These are phyloP conservation scores for Castanea crenata DNA, from an alignment of 306 rosid genomes.

Conservation along the genomic window DNA sequence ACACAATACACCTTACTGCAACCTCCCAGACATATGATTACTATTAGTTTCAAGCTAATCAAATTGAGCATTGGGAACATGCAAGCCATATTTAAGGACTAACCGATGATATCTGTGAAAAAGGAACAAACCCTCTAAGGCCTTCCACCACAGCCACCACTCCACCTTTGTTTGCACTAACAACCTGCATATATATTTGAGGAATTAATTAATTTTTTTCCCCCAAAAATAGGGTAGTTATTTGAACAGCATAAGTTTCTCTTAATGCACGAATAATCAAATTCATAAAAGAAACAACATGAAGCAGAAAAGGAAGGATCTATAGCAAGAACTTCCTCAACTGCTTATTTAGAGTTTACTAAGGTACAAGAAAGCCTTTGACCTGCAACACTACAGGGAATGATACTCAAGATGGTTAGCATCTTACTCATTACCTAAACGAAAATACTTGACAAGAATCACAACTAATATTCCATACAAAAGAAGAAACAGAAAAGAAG, in stretches of 20 bases:
- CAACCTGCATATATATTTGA: conserved; percentile 48
- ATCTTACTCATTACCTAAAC: background rate
- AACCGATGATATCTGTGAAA: conserved; percentile 92
- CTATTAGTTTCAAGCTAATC: background rate
- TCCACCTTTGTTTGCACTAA: conserved; percentile 91
- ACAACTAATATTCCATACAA: conserved; percentile 5
- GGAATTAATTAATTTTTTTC: background rate
- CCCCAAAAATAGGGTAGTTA: background rate
- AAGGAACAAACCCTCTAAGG: conserved; percentile 91
- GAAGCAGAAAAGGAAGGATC: conserved; percentile 5
- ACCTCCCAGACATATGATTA: background rate
- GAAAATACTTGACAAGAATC: conserved; percentile 3
- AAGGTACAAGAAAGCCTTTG: background rate
- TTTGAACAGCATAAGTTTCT: background rate
- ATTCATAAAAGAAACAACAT: background rate
- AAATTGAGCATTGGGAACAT: background rate
- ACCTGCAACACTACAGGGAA: background rate
- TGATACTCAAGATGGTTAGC: conserved; percentile 5
- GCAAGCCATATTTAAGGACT: conserved; percentile 37
- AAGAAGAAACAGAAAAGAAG: conserved; percentile 4
- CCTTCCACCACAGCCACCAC: conserved; percentile 92
- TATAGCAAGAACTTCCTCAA: background rate
- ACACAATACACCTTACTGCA: too few relatives aligned
- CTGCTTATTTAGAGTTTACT: background rate
- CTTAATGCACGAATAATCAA: background rate